Evolutionary conservation across 306 rosid genomes (phyloP), one percentile per base, ranked within the genome.

Genomic region (Clitoria ternatea): DNA sequence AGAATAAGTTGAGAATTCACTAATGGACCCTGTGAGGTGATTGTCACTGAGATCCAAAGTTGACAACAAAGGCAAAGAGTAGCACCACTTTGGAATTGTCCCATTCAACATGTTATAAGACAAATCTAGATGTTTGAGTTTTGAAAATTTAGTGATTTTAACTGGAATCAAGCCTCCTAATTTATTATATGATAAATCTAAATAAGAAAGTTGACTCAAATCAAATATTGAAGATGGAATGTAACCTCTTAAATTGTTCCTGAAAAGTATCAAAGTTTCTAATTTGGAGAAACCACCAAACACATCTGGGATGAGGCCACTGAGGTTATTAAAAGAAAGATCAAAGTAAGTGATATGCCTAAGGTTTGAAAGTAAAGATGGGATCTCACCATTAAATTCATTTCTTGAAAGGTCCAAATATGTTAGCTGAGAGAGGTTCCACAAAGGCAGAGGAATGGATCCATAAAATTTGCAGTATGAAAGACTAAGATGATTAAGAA

Each of bases 361-460:
- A 0, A 75, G 71, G 11, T 76, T 49, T 14, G 53, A 39, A 29
- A 53, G 27, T 4, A 32, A 39, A 23, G 78, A 55, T 2, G 74
- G 4, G 65, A 79, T 74, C 43, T 66, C 60, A 60, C 76, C 79
- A 1, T 1, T 24, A 61, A 79, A 0, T 1, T 42, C 30, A 15
- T 79, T 79, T 0, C 0, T 0, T 6, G 4, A 0, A 1, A 79
- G 80, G 44, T 0, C 0, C 19, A 75, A 53, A 1, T 0, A 0
- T 19, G 32, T 60, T 1, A 75, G 32, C 18, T 70, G 43, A 40
- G 74, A 61, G 18, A 77, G 69, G 47, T 73, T 82, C 50, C 71
- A 65, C 1, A 77, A 22, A 0, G 69, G 63, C 3, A 4, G 2
- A 19, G 69, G 69, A 26, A 26, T 4, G 2, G 29, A 4, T 7